Evolutionary conservation across 352 stramenopile genomes (phyloP), one percentile per base, ranked within the genome.

Genomic region (Bremia lactucae): DNA sequence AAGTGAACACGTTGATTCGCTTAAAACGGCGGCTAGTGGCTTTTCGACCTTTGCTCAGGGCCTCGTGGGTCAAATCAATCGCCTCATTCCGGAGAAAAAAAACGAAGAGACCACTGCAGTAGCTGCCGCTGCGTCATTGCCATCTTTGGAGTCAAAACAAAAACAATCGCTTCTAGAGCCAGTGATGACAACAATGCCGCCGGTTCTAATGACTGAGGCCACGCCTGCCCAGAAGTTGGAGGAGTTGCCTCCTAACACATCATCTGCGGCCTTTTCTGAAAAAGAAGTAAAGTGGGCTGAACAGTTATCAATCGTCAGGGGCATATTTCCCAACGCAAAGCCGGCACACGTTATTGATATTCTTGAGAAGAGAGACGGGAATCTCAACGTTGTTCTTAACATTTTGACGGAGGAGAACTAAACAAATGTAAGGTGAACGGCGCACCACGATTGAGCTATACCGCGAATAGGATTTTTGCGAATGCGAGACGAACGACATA

Each of bases 361-460:
- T 26, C 45, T 88, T 20, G 76, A 88, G 49, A 68, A 66, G 34
- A 71, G 59, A 46, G 50, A 77, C 9, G 76, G 76, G 44, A 62
- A 88, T 42, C 61, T 88, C 35, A 74, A 85, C 40, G 61, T 87
- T 4, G 76, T 84, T 37, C 62, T 88, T 22, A 82, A 88, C 49
- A 59, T 68, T 46, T 56, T 88, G n/a, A 88, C 81, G 42, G 73
- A 86, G 45, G 65, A 68, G 42, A 64, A 52, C 24, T 67, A 46
- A 58, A 33, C 34, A 39, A n/a, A 6, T 10, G 4, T 18, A 7
- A 41, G 8, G 33, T 33, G 22, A 20, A 13, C 19, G 34, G 35
- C 35, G 33, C 31, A 19, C 31, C 31, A 23, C 14, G 3, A 37
- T 23, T 16, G 14, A 25, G 21, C 22, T 11, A 19, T 44, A 31